Evolutionary conservation across 2,329 filamentous ascomycete species (phyloP).

Genomic region (Berkeleyomyces basicola): DNA sequence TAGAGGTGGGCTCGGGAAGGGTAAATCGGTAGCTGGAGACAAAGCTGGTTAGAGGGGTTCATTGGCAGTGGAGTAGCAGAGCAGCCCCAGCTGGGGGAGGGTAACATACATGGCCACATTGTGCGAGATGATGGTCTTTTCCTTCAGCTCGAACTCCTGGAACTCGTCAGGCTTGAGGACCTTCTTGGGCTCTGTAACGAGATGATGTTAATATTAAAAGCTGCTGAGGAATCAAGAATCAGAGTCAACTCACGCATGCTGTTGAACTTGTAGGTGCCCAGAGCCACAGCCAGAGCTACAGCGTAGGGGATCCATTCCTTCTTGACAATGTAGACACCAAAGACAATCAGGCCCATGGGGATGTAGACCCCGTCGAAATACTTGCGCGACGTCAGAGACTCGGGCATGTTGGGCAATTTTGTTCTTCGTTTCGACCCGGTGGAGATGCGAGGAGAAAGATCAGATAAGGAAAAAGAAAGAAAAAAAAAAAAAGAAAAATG

Average conservation of each 20-base stretch:
- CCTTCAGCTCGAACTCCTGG: constrained; percentile 81
- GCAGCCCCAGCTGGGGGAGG: not conserved
- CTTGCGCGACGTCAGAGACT: constrained; percentile 36
- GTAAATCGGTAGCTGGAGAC: constrained; percentile 67
- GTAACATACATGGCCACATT: constrained; percentile 78
- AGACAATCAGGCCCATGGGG: constrained; percentile 60
- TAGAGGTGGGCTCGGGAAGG: constrained; percentile 58
- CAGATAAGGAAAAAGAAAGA: not conserved
- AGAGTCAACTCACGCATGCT: constrained; percentile 43
- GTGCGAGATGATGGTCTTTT: constrained; percentile 93
- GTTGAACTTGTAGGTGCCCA: constrained; percentile 58
- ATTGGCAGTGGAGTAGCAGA: not conserved
- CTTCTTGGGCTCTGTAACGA: constrained; percentile 49
- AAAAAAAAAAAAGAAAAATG: constrained; percentile 4
- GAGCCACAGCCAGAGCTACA: constrained; percentile 42
- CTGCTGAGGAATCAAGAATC: not conserved
- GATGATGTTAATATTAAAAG: not conserved
- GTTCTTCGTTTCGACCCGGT: not conserved
- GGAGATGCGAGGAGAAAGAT: not conserved
- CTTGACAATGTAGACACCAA: constrained; percentile 65
- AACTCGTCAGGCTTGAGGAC: constrained; percentile 76
- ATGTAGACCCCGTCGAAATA: constrained; percentile 71
- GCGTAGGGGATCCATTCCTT: constrained; percentile 60
- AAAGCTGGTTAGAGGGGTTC: not conserved
- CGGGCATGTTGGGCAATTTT: constrained; percentile 17